Evolutionary conservation across 345 rosid species (phyloP).

Genomic region (Lepidium didymum): DNA sequence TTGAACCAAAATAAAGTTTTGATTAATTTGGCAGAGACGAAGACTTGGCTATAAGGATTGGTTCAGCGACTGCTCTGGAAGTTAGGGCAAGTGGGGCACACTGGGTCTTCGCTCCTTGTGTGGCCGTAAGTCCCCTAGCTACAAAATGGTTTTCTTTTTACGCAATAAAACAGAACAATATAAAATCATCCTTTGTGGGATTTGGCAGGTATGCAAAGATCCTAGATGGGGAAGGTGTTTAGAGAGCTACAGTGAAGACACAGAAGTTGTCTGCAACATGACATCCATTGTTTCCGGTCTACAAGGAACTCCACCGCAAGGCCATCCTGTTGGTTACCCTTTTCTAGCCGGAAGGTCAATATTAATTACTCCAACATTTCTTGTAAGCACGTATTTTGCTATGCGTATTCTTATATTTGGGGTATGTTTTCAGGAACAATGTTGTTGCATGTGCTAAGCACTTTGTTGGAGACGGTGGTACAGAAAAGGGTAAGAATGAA

Average conservation of each 20-base stretch:
- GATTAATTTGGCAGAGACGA: slow-evolving; percentile 41
- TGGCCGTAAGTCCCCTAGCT: slow-evolving; percentile 47
- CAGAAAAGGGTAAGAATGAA: slow-evolving; percentile 60
- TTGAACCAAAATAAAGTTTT: background rate
- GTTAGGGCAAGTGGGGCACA: slow-evolving; percentile 77
- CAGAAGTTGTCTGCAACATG: slow-evolving; percentile 58
- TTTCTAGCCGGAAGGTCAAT: slow-evolving; percentile 66
- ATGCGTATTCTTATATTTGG: background rate
- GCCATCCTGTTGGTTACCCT: slow-evolving; percentile 67
- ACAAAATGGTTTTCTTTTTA: background rate
- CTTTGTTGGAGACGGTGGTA: slow-evolving; percentile 93
- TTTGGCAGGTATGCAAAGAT: slow-evolving; percentile 60
- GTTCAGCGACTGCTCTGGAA: slow-evolving; percentile 78
- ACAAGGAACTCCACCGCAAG: slow-evolving; percentile 73
- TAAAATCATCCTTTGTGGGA: background rate
- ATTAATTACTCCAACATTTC: background rate
- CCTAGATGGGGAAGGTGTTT: slow-evolving; percentile 85
- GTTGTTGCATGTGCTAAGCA: slow-evolving; percentile 86
- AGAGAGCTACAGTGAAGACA: slow-evolving; percentile 72
- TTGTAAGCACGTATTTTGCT: background rate
- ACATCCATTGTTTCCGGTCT: slow-evolving; percentile 55
- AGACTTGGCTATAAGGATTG: slow-evolving; percentile 56
- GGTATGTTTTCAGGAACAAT: slow-evolving; percentile 39
- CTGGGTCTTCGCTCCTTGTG: slow-evolving; percentile 72
- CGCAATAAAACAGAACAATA: background rate